Evolutionary conservation across 768 basidiomycete genomes (phyloP).

Genomic region (Macrolepiota albuminosa): DNA sequence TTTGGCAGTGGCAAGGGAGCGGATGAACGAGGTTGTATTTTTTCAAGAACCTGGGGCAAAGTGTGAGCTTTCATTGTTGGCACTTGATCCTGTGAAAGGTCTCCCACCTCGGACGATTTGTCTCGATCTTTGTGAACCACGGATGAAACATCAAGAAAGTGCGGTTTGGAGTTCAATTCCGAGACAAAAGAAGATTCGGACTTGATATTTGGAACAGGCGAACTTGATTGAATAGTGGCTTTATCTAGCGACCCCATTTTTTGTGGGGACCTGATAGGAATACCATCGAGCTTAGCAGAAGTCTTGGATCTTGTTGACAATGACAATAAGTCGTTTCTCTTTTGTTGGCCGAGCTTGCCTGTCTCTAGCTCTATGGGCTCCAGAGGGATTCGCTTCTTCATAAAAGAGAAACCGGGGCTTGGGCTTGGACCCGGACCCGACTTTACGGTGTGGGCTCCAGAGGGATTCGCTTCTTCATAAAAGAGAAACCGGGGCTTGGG

Average conservation of each 20-base stretch:
- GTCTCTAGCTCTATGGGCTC: constrained; percentile 36
- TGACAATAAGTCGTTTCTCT: constrained; percentile 15
- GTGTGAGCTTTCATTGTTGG: constrained; percentile 15
- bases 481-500: constrained; percentile 24
- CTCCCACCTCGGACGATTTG: constrained; percentile 4
- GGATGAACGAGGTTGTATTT: constrained; percentile 10
- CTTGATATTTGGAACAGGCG: not conserved
- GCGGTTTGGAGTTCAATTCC: not conserved
- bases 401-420: constrained; percentile 28
- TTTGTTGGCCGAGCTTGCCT: constrained; percentile 13
- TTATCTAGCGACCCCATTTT: constrained; percentile 17
- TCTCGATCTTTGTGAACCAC: not conserved
- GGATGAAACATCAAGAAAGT: not conserved
- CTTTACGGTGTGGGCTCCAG: constrained; percentile 37
- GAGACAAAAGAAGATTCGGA: not conserved
- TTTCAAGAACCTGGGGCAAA: constrained; percentile 8
- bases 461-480: constrained; percentile 26
- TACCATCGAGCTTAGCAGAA: constrained; percentile 28
- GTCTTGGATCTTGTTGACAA: constrained; percentile 23
- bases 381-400: constrained; percentile 27
- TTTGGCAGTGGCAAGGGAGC: not conserved
- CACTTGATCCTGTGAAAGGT: constrained; percentile 20
- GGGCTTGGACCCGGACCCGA: not conserved
- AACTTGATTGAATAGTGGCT: not conserved
- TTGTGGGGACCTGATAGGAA: constrained; percentile 39